These are phyloP conservation scores for Didymellaceae sp. DNA, from an alignment of 2,329 filamentous ascomycete genomes.

Conservation along the genomic window DNA sequence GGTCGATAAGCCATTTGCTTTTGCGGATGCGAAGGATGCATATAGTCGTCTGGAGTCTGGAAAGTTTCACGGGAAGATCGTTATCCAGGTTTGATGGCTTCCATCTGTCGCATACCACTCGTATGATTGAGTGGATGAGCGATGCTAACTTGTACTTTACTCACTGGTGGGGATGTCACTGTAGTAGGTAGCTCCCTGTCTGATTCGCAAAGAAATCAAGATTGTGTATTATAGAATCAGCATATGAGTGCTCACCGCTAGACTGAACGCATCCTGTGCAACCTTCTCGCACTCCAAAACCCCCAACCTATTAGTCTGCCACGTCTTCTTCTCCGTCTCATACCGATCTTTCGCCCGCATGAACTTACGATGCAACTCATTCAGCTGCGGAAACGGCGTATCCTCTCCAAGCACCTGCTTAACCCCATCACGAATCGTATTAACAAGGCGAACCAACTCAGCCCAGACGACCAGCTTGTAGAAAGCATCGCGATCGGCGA, in stretches of 20 bases:
- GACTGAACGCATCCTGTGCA: constrained; percentile 12
- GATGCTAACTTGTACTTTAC: too few species aligned
- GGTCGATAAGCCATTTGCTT: neutral
- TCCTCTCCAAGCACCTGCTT: neutral
- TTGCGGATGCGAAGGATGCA: constrained; percentile 1
- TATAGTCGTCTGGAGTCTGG: constrained; percentile 1
- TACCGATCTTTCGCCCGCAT: constrained; percentile 11
- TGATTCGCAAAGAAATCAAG: too few species aligned
- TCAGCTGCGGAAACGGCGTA: constrained; percentile 4
- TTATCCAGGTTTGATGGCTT: neutral
- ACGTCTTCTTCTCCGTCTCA: constrained; percentile 17
- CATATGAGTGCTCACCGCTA: constrained; percentile 2
- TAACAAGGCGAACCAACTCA: constrained; percentile 22
- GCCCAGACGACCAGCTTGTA: constrained; percentile 22
- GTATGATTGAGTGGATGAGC: neutral
- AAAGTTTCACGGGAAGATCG: constrained; percentile 2
- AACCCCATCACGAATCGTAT: neutral
- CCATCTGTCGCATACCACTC: too few species aligned
- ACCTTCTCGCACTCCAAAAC: constrained; percentile 14
- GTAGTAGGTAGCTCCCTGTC: too few species aligned
- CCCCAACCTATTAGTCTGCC: neutral
- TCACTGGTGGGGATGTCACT: too few species aligned
- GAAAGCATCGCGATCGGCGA: constrained; percentile 13
- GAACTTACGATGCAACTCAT: constrained; percentile 16
- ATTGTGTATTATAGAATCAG: too few species aligned